These are phyloP conservation scores for Rhododendron henanense DNA, from an alignment of 148 eudicot species.

Conservation along the genomic window DNA sequence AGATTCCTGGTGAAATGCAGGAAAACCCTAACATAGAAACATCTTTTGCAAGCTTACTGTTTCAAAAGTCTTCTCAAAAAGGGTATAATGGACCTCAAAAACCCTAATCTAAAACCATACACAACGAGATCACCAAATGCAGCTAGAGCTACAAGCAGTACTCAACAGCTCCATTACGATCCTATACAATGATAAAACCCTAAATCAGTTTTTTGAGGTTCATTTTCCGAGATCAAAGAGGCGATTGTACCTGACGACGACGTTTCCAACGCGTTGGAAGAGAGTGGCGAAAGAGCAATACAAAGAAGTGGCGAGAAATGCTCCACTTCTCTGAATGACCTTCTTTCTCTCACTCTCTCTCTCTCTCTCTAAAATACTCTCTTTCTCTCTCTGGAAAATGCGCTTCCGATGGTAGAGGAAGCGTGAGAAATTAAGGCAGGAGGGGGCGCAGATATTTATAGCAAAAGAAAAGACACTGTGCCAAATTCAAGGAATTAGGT, in stretches of 20 bases:
- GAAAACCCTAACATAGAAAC: neutral
- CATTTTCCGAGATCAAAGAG: neutral
- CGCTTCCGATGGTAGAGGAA: constrained; percentile 14
- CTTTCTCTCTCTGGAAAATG: neutral
- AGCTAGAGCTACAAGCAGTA: neutral
- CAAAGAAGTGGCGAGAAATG: neutral
- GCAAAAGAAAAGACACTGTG: neutral
- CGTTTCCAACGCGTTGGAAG: neutral
- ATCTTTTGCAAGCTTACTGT: neutral
- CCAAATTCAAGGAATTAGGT: neutral
- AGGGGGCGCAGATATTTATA: constrained; percentile 12
- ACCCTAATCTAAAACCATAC: constrained; percentile 8
- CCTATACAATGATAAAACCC: constrained; percentile 4
- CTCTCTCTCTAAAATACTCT: neutral
- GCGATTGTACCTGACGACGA: constrained; percentile 1
- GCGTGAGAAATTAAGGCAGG: neutral
- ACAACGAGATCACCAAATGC: neutral
- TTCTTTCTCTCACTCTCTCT: neutral
- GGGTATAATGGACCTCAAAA: constrained; percentile 1
- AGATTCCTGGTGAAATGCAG: neutral
- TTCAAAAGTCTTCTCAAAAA: neutral
- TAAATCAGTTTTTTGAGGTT: neutral
- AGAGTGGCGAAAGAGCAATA: neutral
- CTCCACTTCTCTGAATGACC: neutral
- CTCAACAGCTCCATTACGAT: neutral